Base-by-base conservation (phyloP, 805 yeast species). In the Zygotorulaspora chibaensis region DNA sequence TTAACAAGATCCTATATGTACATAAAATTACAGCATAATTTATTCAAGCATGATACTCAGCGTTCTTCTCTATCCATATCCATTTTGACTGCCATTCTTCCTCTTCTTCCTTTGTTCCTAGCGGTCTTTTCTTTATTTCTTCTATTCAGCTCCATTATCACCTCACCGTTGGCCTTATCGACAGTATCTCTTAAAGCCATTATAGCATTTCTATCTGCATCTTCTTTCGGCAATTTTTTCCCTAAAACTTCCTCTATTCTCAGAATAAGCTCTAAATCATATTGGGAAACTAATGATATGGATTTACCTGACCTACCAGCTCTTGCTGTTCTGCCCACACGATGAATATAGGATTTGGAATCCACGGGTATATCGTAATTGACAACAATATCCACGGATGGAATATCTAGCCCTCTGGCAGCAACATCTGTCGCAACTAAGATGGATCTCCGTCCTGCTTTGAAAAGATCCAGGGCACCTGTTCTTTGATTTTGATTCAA, bases 281-380 rank as follows among this genome's bases (percentile, higher is more conserved):
- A 93, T 66, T 93, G 99, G 0, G 98, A 90, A 27, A 89, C 95
- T 47, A 90, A 70, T 2, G 96, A 84, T 13, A 90, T 74, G 2
- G 96, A 86, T 62, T 83, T 85, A 40, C 96, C 96, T 0, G 91
- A 80, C 56, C 89, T 77, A 15, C 96, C 96, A 0, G 96, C 95
- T 66, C 96, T 83, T 2, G 97, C 96, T 28, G 96, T 89, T 72
- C 97, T 83, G 46, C 97, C 97, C 28, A 90, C 96, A 67, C 96
- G 73, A 64, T 85, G 95, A 54, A 85, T 82, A 58, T 83, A 85
- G 9, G 89, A 87, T 63, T 85, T 87, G 4, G 91, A 85, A 61
- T 85, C 93, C 17, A 87, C 82, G 23, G 95, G 93, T 43, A 85
- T 80, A 62, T 85, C 93, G 56, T 81, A 85, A 62, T 85, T 85